These are phyloP conservation scores for Umbelopsis vinacea DNA, from an alignment of 192 early-diverging fungal genomes.

Conservation along the genomic window DNA sequence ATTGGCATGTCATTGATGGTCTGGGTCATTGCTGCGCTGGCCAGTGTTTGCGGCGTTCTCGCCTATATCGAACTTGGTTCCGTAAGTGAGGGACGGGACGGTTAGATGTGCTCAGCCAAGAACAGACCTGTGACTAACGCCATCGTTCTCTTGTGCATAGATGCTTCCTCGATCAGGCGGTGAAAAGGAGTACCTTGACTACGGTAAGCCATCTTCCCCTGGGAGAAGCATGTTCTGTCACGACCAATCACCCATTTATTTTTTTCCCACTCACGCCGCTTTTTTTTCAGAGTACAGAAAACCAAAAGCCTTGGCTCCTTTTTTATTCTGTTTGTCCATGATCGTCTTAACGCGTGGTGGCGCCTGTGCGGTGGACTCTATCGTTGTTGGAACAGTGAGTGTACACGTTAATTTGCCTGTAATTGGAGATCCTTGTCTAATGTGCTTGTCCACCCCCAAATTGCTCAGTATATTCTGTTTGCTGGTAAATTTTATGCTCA, in stretches of 20 bases:
- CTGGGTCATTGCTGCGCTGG: constrained; percentile 38
- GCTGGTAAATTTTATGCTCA: constrained; percentile 38
- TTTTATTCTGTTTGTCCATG: constrained; percentile 58
- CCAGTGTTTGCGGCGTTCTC: constrained; percentile 25
- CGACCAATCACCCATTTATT: not conserved
- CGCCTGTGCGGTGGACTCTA: constrained; percentile 52
- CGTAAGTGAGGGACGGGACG: constrained; percentile 17
- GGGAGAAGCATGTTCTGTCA: not conserved
- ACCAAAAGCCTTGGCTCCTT: constrained; percentile 53
- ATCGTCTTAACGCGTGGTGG: constrained; percentile 58
- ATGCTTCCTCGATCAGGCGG: constrained; percentile 44
- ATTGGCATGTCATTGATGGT: constrained; percentile 45
- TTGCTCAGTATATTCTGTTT: constrained; percentile 50
- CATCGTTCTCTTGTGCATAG: not conserved
- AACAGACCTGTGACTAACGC: not conserved
- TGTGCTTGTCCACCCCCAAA: too few species aligned
- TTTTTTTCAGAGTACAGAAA: constrained; percentile 35
- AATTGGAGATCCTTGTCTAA: too few species aligned
- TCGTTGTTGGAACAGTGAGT: constrained; percentile 50
- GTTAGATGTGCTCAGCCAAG: not conserved
- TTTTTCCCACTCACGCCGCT: not conserved
- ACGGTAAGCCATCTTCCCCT: not conserved
- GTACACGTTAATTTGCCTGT: not conserved
- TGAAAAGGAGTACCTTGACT: constrained; percentile 41
- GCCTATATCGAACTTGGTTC: constrained; percentile 41